Evolutionary conservation across 768 basidiomycete species (phyloP), one percentile per base, ranked within the genome.

Genomic region (Podaxis sp.): DNA sequence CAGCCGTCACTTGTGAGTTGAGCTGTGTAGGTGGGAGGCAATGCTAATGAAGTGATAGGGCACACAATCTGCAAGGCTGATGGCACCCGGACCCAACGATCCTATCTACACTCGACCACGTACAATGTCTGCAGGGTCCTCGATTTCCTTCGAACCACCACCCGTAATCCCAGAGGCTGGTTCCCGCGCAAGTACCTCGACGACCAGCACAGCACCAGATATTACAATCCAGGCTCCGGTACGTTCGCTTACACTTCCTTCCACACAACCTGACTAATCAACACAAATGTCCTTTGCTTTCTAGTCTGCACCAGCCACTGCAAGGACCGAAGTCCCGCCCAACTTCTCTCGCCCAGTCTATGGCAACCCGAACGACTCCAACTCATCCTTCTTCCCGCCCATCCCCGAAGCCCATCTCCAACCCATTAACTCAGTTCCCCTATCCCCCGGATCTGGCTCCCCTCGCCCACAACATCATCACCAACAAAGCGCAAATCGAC

Each of bases 171-270:
- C 47, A 55, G 53, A 50, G 16, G 46, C 32, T 55, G 51, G 25
- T 38, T 6, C 5, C 11, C 52, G 44, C 37, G 61, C 55, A 36
- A 71, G 66, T 27, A 42, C 38, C 13, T 62, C 66, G n/a, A 67
- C 69, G n/a, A 57, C 62, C n/a, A 70, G 68, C 44, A 67, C 67
- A 35, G 64, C 70, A 16, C 73, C 71, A 0, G 69, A 68, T 18
- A 76, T 78, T 57, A 71, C 59, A 21, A 65, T 79, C 21, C 71
- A 74, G 60, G 72, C 77, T 47, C 77, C 77, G 14, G 78, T 79
- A 66, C 61, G 71, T 69, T 46, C 28, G 21, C 32, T 40, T 14
- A 16, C 11, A 28, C 18, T 57, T 18, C 9, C 32, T 44, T 44
- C 14, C 14, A 44, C 4, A 7, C 14, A 44, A 18, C 42, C 42